Base-by-base conservation (phyloP, 2,329 filamentous ascomycete genomes). In the Colletotrichum sp. region DNA sequence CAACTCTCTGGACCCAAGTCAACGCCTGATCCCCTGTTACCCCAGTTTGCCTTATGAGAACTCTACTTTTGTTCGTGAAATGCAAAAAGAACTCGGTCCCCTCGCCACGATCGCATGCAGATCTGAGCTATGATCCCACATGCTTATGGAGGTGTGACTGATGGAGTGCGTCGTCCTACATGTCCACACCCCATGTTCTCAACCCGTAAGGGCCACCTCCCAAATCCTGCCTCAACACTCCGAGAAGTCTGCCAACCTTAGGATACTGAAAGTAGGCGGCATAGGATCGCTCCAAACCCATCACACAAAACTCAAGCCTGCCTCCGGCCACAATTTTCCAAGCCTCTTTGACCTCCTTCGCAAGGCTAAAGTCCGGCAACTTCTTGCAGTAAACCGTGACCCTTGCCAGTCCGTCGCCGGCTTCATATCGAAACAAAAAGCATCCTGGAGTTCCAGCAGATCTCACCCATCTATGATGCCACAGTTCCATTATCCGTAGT, bases 381-480 rank as follows among this genome's bases (percentile, higher is more conserved):
- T n/a, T n/a, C 1, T n/a, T 4, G n/a, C 44, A 0, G 44, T 52
- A 2, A 52, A 52, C 10, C 2, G 10, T 52, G 12, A 1, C n/a
- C 6, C 10, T 22, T 2, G 10, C 44, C 10, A 13, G 18, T 18
- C 44, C 6, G 16, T 22, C 6, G 10, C n/a, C n/a, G 1, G 44
- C 44, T 22, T 52, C n/a, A 52, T 52, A 52, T 1, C 1, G 44
- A 52, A 52, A 52, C 44, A 52, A 22, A 5, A 52, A 52, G 10
- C 44, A n/a, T 2, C n/a, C n/a, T 48, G 2, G 2, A 3, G 0
- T n/a, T 48, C 44, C 3, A 48, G 0, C 1, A 12, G 6, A 13
- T 48, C 1, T 48, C 44, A 2, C n/a, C 6, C 10, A 3, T 2
- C 1, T 4, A 48, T 22, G 44, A 13, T 52, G 44, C 44, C 44